Evolutionary conservation across 2,329 filamentous ascomycete species (phyloP).

Genomic region (Cladosporium sp.): DNA sequence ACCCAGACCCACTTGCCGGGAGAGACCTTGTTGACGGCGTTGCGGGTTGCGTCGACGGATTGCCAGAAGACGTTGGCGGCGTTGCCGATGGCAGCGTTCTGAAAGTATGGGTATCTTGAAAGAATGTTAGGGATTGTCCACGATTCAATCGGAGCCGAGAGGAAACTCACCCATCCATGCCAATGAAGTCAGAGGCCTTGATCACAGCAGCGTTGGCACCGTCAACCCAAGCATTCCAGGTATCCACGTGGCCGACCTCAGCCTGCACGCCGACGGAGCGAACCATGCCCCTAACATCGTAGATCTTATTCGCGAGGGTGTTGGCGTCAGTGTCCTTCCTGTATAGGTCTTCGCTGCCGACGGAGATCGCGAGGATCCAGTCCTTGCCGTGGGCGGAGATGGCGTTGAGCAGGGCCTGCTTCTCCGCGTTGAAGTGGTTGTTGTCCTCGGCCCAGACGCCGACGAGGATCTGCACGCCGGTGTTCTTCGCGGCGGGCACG

Average conservation of each 20-base stretch:
- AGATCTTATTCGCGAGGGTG: constrained; percentile 40
- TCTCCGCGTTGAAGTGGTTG: constrained; percentile 53
- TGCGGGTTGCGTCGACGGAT: constrained; percentile 30
- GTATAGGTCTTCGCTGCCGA: constrained; percentile 64
- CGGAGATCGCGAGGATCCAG: constrained; percentile 58
- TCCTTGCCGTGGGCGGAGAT: constrained; percentile 50
- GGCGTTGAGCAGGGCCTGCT: constrained; percentile 53
- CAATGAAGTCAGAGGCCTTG: constrained; percentile 57
- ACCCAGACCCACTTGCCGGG: constrained; percentile 27
- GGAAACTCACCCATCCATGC: constrained; percentile 47
- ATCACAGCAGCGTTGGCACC: constrained; percentile 54
- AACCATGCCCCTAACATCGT: constrained; percentile 49
- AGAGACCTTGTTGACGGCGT: constrained; percentile 40
- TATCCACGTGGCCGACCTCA: constrained; percentile 61
- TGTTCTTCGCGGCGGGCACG: constrained; percentile 54
- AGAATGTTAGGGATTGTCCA: neutral
- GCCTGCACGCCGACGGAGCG: constrained; percentile 41
- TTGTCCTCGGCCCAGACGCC: constrained; percentile 53
- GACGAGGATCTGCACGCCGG: constrained; percentile 56
- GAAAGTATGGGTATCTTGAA: constrained; percentile 62
- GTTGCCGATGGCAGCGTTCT: constrained; percentile 53
- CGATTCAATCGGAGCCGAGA: neutral
- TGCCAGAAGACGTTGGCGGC: constrained; percentile 49
- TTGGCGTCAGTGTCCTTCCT: constrained; percentile 41
- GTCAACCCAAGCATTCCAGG: constrained; percentile 46